Conservation (phyloP, 2,329 filamentous ascomycete genomes). For the Gremmenia infestans region DNA sequence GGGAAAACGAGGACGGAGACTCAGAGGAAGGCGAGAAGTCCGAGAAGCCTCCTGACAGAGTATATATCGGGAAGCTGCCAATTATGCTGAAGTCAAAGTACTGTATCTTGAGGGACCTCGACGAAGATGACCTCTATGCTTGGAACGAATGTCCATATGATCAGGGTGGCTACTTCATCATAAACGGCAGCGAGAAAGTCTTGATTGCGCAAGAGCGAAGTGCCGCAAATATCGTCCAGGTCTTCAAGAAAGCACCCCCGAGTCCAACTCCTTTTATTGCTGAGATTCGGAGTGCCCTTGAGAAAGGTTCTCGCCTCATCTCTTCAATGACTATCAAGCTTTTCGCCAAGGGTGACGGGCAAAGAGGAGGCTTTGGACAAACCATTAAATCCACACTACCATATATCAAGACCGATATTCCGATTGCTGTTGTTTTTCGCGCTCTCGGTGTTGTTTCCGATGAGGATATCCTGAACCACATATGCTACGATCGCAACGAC, state of each 20-base stretch:
- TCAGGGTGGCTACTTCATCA: slow-evolving; percentile 97
- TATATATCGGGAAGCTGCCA: slow-evolving; percentile 92
- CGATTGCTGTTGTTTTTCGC: slow-evolving; percentile 92
- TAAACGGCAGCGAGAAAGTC: slow-evolving; percentile 98
- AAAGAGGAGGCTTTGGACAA: slow-evolving; percentile 76
- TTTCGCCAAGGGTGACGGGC: slow-evolving; percentile 74
- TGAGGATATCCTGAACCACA: slow-evolving; percentile 96
- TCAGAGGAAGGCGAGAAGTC: slow-evolving; percentile 41
- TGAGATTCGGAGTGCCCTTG: slow-evolving; percentile 92
- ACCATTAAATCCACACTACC: slow-evolving; percentile 88
- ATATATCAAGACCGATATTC: slow-evolving; percentile 90
- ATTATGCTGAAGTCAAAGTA: slow-evolving; percentile 98
- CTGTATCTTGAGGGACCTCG: slow-evolving; percentile 79
- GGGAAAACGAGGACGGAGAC: slow-evolving; percentile 49
- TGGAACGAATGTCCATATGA: slow-evolving; percentile 98
- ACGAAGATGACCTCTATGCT: slow-evolving; percentile 80
- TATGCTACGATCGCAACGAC: slow-evolving; percentile 92
- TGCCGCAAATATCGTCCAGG: slow-evolving; percentile 96
- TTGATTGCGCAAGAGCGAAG: slow-evolving; percentile 96
- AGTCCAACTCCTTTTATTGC: slow-evolving; percentile 89
- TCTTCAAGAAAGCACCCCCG: slow-evolving; percentile 96
- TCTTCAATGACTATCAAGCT: slow-evolving; percentile 90
- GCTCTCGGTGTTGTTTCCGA: slow-evolving; percentile 94
- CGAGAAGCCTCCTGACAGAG: slow-evolving; percentile 44
- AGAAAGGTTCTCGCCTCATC: slow-evolving; percentile 92